These are phyloP conservation scores for Fusarium abutilonis DNA, from an alignment of 2,329 filamentous ascomycete genomes.

Conservation along the genomic window DNA sequence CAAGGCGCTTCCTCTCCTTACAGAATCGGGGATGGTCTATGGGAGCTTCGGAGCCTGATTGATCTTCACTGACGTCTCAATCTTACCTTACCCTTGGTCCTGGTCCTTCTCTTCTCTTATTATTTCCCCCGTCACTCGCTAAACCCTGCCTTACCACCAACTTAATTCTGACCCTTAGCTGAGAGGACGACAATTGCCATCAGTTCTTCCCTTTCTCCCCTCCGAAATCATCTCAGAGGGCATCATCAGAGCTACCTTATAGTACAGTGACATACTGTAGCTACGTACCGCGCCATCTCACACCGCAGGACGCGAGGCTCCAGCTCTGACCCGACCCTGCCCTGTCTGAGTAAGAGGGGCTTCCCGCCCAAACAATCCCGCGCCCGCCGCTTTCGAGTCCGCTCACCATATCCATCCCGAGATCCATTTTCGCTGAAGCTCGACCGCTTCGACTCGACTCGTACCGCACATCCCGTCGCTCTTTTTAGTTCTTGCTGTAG, in stretches of 20 bases:
- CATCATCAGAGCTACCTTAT: constrained; percentile 1
- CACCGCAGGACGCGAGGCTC: constrained; percentile 18
- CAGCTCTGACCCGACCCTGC: constrained; percentile 2
- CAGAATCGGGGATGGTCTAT: constrained; percentile 14
- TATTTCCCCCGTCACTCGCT: constrained; percentile 27
- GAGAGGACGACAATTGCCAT: constrained; percentile 1
- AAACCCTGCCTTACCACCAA: constrained; percentile 28
- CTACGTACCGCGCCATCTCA: background rate
- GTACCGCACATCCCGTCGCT: constrained; percentile 28
- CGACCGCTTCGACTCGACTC: constrained; percentile 31
- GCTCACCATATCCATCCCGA: constrained; percentile 28
- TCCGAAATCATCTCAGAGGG: background rate
- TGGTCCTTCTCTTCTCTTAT: constrained; percentile 14
- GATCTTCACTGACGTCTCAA: constrained; percentile 43
- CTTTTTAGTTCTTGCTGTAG: constrained; percentile 18
- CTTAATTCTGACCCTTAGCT: constrained; percentile 14
- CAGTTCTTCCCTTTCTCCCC: constrained; percentile 5
- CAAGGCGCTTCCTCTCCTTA: constrained; percentile 7
- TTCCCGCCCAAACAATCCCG: constrained; percentile 35
- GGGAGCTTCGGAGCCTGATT: constrained; percentile 41
- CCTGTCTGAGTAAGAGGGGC: constrained; percentile 35
- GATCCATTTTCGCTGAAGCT: constrained; percentile 40
- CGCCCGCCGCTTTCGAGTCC: constrained; percentile 42
- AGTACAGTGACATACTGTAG: background rate
- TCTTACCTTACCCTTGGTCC: constrained; percentile 17